phyloP scores from a whole-genome alignment of 164 flowering plant species.

The Cinnamomum chago region DNA sequence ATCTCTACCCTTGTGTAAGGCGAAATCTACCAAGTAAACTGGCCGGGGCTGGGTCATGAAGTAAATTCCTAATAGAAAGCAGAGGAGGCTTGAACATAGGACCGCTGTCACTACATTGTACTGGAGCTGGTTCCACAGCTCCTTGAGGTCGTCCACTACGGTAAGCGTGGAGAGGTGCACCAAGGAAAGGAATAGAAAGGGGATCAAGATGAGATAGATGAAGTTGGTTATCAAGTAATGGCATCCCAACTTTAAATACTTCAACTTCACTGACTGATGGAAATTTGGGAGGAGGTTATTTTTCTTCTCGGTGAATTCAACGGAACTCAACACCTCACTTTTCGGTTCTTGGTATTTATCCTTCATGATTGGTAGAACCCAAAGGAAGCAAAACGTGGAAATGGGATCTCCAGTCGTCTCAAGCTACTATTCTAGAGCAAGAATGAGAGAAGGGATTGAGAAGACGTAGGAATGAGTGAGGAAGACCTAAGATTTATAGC shows the following conservation, averaged over 20 bases:
- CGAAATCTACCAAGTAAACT: slow-evolving; percentile 58
- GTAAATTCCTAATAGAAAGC: background rate
- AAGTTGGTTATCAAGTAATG: slow-evolving; percentile 39
- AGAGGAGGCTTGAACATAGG: background rate
- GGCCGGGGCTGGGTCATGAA: slow-evolving; percentile 11
- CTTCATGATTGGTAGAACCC: background rate
- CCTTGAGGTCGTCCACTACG: background rate
- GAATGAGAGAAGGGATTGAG: too few relatives aligned
- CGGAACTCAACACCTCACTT: background rate
- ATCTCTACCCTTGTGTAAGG: slow-evolving; percentile 58
- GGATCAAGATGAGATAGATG: background rate
- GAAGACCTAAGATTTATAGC: too few relatives aligned
- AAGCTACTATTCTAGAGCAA: too few relatives aligned
- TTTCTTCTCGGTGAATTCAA: background rate
- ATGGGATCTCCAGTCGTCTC: too few relatives aligned
- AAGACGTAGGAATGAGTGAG: too few relatives aligned
- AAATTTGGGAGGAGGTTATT: slow-evolving; percentile 40
- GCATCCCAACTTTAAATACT: slow-evolving; percentile 64
- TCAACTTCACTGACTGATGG: slow-evolving; percentile 44
- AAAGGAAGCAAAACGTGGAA: too few relatives aligned
- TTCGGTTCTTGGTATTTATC: background rate
- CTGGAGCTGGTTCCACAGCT: background rate
- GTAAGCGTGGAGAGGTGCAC: background rate
- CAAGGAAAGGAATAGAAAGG: background rate
- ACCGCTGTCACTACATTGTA: background rate